Evolutionary conservation across 2,329 filamentous ascomycete species (phyloP), one percentile per base, ranked within the genome.

Genomic region (Mariannaea elegans): DNA sequence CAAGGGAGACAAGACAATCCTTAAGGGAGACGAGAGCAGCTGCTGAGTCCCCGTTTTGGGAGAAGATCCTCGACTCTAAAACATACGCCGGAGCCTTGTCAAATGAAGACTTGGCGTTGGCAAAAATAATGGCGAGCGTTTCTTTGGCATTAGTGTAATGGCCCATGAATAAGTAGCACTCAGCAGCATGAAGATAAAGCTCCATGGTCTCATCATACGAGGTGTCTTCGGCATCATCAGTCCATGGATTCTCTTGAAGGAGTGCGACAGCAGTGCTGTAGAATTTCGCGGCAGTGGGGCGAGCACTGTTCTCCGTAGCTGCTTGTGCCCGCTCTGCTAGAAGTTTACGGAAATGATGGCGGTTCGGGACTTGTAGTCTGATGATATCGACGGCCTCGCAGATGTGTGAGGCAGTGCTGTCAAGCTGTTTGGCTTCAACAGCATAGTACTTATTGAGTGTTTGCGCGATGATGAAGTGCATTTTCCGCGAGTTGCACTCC

Each of bases 391-490:
- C 84, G 2, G 91, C 89, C 65, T 91, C 86, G 71, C 92, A 94
- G 3, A 97, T 90, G 73, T 97, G 94, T 5, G 89, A 86, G 19
- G 93, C 92, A 60, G 90, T 89, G 59, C 86, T 89, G 70, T 96
- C 93, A 12, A 88, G 83, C 23, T 84, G 83, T 48, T 83, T 83
- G 2, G 85, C 81, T 60, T 93, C 88, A 21, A 84, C 76, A 7
- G 80, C 72, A 61, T 85, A 87, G 67, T 93, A 89, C 66, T 91
- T 90, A 74, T 94, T 86, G 65, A 97, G 86, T 0, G 90, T 90
- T 71, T 92, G 89, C 0, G 92, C 90, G 68, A 97, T 92, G 44
- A 93, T 87, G 68, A 94, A 97, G 75, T 97, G 93, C 94, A 97
- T 97, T 67, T 91, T 90, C 18, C 85, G 81, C 19, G 85, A 79